Evolutionary conservation across 2,329 filamentous ascomycete species (phyloP).

Genomic region (Orbilia blumenaviensis): DNA sequence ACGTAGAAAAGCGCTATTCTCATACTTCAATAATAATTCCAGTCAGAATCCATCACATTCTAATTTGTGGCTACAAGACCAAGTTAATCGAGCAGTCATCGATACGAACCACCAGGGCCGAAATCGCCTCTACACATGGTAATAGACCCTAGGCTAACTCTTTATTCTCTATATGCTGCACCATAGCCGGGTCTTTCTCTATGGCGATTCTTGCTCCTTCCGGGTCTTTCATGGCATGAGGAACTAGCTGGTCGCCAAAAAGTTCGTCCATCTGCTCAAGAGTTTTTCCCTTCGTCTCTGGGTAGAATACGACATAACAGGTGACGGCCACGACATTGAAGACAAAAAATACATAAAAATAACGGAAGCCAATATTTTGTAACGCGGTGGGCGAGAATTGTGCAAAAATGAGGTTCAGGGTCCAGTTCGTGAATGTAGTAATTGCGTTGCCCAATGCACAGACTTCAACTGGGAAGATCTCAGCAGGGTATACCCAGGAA

Average conservation of each 20-base stretch:
- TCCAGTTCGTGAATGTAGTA: constrained; percentile 59
- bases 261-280: constrained; percentile 51
- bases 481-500: constrained; percentile 73
- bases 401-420: constrained; percentile 63
- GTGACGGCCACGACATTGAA: constrained; percentile 64
- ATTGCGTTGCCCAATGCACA: constrained; percentile 79
- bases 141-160: neutral
- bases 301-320: constrained; percentile 56
- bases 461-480: constrained; percentile 77
- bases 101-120: too few relatives aligned
- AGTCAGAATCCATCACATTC: too few relatives aligned
- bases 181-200: constrained; percentile 38
- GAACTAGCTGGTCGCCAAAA: constrained; percentile 59
- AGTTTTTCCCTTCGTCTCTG: constrained; percentile 40
- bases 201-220: constrained; percentile 58
- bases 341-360: constrained; percentile 65
- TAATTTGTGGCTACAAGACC: too few relatives aligned
- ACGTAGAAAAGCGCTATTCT: too few relatives aligned
- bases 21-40: too few relatives aligned
- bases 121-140: neutral
- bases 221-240: constrained; percentile 60
- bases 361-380: constrained; percentile 63
- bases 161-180: constrained; percentile 17
- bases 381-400: constrained; percentile 65
- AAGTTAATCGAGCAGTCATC: too few relatives aligned